Evolutionary conservation across 1,139 yeast genomes (phyloP), one percentile per base, ranked within the genome.

Genomic region (Zygoascus hellenicus): DNA sequence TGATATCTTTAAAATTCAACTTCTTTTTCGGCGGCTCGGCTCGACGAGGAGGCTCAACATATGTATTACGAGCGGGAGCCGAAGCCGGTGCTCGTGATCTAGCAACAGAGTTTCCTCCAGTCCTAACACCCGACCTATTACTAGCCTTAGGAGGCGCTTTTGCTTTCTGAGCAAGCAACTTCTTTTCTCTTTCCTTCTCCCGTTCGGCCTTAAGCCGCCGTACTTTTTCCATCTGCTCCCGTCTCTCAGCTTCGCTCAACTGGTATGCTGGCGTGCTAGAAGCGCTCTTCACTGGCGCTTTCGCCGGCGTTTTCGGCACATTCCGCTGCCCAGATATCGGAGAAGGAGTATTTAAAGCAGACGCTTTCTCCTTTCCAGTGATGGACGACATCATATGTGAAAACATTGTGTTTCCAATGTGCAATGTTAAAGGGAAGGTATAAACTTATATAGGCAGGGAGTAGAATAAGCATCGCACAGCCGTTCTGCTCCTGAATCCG

Each of bases 1-100:
- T 60, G 19, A 69, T 58, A 35, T 69, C 72, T 32, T 59, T 58
- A 48, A 67, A 69, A 33, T 65, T 66, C 35, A 69, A 58, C 47
- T 48, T 52, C 42, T 51, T 52, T 33, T 45, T 50, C n/a, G 51
- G 53, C 1, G 26, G 26, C 26, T 22, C 26, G 26, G 44, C 34
- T 9, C 26, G 10, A 9, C 48, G 26, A 9, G 31, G 11, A 2
- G 41, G 43, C n/a, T 14, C 41, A 9, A 36, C 15, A 13, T 22
- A 33, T 2, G 42, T 31, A 9, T 38, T 30, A 22, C 35, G 26
- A 10, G 38, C 33, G 17, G 19, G 9, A 11, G 14, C 40, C 33
- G 15, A 37, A 34, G 34, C 30, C 29, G 16, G 44, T 22, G 15
- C 30, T 26, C 35, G 37, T 7, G 14, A 42, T 30, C 13, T 37